Evolutionary conservation across 331 rosid genomes (phyloP), one percentile per base, ranked within the genome.

Genomic region (Spiraea crenata): DNA sequence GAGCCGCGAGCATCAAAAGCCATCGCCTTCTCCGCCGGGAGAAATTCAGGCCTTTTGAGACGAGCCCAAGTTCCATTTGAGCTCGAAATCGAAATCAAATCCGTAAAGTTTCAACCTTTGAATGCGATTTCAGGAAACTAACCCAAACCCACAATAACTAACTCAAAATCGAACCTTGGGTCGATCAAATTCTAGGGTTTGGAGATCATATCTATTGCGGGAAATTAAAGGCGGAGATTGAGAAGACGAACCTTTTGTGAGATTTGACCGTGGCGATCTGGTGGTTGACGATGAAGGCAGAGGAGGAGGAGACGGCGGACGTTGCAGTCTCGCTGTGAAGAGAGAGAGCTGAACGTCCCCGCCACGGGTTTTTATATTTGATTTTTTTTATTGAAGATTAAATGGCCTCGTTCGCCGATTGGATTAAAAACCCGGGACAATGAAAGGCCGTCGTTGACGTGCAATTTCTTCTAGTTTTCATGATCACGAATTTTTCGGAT

Each of bases 31-130:
- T 83, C 41, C 79, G 71, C 40, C 67, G 74, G 15, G 87, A 78
- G 78, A 89, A 80, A 69, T 76, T 40, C 51, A 85, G 70, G 4
- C 82, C 77, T 72, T 71, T 84, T 38, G 81, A 56, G 13, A 85
- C 81, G 20, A 86, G 61, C 17, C 69, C 87, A 61, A 77, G 81
- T 81, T 84, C 97, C 99, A 93, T 91, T 9, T 10, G 63, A 49
- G 66, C 56, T 7, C 74, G 12, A 60, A 78, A 6, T 31, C 55
- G 47, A 69, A 41, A 9, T 51, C 34, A 9, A 54, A 49, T 9
- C 54, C 13, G 9, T 3, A 51, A 15, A 66, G 11, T 6, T 70
- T 41, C 2, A 9, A 12, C 0, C 39, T 16, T 15, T 65, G 65
- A 47, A 31, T 6, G 31, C 7, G 64, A 8, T 7, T 1, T 37